A percentile compares a stretch with the other conserved stretches of the same genome.
These are phyloP conservation scores for Ormosia semicastrata DNA, from an alignment of 306 rosid species.

Conservation along the genomic window DNA sequence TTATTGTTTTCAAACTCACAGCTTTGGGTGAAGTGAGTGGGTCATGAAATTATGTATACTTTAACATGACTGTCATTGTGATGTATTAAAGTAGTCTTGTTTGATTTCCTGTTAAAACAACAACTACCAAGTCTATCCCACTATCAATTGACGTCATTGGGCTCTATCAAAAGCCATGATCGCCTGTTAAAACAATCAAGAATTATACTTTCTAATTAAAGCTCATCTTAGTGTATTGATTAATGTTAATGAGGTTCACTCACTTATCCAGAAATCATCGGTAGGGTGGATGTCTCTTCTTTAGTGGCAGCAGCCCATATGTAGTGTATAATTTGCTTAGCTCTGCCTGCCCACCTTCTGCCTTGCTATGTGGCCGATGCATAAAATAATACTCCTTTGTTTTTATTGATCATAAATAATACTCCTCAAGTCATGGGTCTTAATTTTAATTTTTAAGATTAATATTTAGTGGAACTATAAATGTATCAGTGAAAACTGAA, in stretches of 20 bases:
- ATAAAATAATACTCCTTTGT: neutral
- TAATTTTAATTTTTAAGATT: neutral
- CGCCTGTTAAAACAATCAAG: neutral
- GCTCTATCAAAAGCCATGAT: neutral
- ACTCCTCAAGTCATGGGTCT: neutral
- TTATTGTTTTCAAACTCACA: neutral
- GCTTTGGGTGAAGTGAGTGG: neutral
- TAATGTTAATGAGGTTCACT: neutral
- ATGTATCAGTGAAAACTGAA: neutral
- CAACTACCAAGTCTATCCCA: neutral
- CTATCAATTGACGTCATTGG: neutral
- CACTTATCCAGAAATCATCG: neutral
- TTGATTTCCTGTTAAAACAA: neutral
- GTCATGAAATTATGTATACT: neutral
- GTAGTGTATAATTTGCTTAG: neutral
- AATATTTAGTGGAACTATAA: neutral
- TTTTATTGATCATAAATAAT: neutral
- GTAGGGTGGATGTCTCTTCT: neutral
- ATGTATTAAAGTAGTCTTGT: slow-evolving; percentile 9
- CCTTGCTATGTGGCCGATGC: neutral
- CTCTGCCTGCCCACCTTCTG: neutral
- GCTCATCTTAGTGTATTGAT: slow-evolving; percentile 6
- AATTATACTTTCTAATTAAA: neutral
- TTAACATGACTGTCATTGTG: neutral
- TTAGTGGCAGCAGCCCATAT: neutral